Conservation (phyloP, 1,284 basidiomycete genomes). For the Tremellales sp. region DNA sequence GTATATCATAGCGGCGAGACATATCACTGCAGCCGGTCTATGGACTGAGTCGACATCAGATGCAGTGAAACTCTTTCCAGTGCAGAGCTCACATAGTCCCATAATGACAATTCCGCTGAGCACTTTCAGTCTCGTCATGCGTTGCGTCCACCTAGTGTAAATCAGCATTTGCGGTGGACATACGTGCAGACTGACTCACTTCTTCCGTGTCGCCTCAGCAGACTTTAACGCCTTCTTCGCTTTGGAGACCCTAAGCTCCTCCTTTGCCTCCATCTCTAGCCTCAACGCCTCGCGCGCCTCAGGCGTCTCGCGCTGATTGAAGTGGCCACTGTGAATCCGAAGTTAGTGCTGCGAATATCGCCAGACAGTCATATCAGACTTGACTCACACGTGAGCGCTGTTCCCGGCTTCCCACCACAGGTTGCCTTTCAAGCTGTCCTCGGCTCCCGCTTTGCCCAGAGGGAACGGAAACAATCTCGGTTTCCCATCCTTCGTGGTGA, state of each 20-base stretch:
- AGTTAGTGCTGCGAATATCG: too few relatives aligned
- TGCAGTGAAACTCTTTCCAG: background rate
- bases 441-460: conserved; percentile 32
- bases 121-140: conserved; percentile 30
- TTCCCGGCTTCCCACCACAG: conserved; percentile 43
- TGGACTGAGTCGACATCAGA: conserved; percentile 17
- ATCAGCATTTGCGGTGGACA: background rate
- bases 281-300: conserved; percentile 19
- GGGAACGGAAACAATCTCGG: conserved; percentile 39
- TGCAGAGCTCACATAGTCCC: conserved; percentile 27
- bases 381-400: conserved; percentile 34
- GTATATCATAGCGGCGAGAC: conserved; percentile 31
- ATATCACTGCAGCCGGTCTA: conserved; percentile 22
- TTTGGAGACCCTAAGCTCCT: conserved; percentile 15
- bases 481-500: conserved; percentile 36
- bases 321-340: conserved; percentile 28
- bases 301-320: conserved; percentile 30
- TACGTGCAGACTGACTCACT: conserved; percentile 9
- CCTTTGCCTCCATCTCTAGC: conserved; percentile 26
- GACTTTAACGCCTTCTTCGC: conserved; percentile 22
- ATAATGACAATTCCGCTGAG: conserved; percentile 28
- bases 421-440: conserved; percentile 17
- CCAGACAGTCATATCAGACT: background rate
- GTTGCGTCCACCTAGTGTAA: conserved; percentile 26
- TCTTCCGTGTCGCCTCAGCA: conserved; percentile 16